Percentiles rank a stretch among this genome's conserved stretches.
Evolutionary conservation across 495 filamentous ascomycete species (phyloP).

Genomic region (Xylaria grammica): DNA sequence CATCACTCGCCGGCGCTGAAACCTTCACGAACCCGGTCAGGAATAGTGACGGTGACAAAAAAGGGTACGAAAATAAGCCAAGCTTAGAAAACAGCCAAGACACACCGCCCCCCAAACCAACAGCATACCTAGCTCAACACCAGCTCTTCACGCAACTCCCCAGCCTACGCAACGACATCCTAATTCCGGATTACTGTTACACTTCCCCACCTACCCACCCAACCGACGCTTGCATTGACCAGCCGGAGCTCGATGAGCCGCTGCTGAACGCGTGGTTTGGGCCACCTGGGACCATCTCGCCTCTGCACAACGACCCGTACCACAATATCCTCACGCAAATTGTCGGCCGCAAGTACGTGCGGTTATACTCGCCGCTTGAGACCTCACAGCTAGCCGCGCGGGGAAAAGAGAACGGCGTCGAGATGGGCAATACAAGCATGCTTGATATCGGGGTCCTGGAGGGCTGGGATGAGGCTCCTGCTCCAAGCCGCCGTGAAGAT

Average conservation of each 20-base stretch:
- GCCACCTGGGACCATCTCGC: conserved; percentile 84
- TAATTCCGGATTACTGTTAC: conserved; percentile 85
- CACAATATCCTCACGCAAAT: conserved; percentile 93
- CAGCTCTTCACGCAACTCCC: conserved; percentile 86
- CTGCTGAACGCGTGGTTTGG: conserved; percentile 93
- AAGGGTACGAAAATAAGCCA: not conserved
- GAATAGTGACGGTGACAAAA: not conserved
- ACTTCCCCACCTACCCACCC: conserved; percentile 58
- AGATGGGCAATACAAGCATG: conserved; percentile 90
- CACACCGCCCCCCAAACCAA: conserved; percentile 20
- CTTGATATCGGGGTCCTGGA: conserved; percentile 71
- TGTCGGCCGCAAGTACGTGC: conserved; percentile 87
- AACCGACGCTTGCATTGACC: conserved; percentile 56
- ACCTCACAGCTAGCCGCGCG: conserved; percentile 66
- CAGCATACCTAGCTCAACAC: conserved; percentile 91
- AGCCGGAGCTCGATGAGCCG: conserved; percentile 56
- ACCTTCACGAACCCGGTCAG: not conserved
- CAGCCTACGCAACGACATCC: conserved; percentile 73
- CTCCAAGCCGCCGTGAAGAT: not conserved
- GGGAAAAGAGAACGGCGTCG: conserved; percentile 70
- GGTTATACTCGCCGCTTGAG: conserved; percentile 76
- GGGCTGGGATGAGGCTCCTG: conserved; percentile 50
- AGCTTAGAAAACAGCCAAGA: conserved; percentile 15
- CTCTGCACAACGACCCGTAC: conserved; percentile 91
- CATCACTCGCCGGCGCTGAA: not conserved